A percentile compares a stretch with the other conserved stretches of the same genome.
phyloP scores from a whole-genome alignment of 257 asterid species.

The Solanum chaucha region DNA sequence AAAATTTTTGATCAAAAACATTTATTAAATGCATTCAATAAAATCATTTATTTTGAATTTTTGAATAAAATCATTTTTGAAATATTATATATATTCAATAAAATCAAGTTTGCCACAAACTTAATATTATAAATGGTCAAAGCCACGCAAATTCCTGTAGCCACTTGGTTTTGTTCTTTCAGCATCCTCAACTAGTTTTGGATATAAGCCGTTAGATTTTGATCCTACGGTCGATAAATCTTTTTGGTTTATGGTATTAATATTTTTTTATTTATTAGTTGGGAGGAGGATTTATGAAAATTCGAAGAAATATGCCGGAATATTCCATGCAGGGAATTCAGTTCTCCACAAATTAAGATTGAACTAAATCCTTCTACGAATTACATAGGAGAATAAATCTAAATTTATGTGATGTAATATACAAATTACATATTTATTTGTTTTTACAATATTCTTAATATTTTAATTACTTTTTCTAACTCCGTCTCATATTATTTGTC shows the following conservation, averaged over 20 bases:
- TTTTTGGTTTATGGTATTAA: neutral
- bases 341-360: neutral
- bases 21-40: too few relatives aligned
- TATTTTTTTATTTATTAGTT: neutral
- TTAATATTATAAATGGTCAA: too few relatives aligned
- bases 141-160: neutral
- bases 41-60: too few relatives aligned
- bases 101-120: too few relatives aligned
- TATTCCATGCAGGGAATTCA: neutral
- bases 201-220: slow-evolving; percentile 9
- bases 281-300: neutral
- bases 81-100: too few relatives aligned
- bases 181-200: neutral
- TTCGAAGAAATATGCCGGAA: slow-evolving; percentile 3
- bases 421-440: neutral
- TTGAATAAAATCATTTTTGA: too few relatives aligned
- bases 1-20: too few relatives aligned
- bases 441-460: neutral
- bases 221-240: neutral
- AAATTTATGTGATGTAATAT: neutral
- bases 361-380: neutral
- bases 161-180: neutral
- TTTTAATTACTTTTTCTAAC: neutral
- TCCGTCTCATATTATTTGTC: too few relatives aligned
- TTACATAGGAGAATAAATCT: neutral